A percentile compares a stretch with the other conserved stretches of the same genome.
Evolutionary conservation across 176 grass and related monocot genomes (phyloP).

Genomic region (Phyllostachys edulis): DNA sequence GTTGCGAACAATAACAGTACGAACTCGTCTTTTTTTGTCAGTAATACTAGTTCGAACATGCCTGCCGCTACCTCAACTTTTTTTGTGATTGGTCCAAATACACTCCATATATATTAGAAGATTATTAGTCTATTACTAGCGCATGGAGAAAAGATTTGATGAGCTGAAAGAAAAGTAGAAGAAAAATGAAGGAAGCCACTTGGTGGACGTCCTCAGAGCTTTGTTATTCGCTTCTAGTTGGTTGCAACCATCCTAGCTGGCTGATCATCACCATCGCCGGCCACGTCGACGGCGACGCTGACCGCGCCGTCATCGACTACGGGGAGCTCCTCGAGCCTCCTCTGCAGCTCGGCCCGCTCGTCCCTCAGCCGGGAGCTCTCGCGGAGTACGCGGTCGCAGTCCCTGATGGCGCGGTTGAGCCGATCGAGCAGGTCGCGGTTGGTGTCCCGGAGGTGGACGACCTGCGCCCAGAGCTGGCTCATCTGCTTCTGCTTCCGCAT

Average conservation of each 20-base stretch:
- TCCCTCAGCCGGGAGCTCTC: conserved; percentile 39
- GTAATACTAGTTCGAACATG: not conserved
- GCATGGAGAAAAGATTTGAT: not conserved
- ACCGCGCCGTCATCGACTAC: not conserved
- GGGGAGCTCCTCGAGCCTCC: conserved; percentile 38
- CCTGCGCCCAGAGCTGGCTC: conserved; percentile 56
- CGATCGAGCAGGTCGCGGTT: conserved; percentile 62
- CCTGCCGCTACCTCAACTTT: not conserved
- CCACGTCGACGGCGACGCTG: not conserved
- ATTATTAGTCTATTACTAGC: not conserved
- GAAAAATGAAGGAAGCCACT: conserved; percentile 11
- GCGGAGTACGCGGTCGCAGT: conserved; percentile 23
- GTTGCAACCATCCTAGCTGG: not conserved
- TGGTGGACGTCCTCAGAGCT: not conserved
- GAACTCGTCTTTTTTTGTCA: not conserved
- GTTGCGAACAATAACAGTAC: not conserved
- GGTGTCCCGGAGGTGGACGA: conserved; percentile 42
- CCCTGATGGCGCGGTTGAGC: conserved; percentile 56
- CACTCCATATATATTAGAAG: not conserved
- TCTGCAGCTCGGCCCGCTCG: conserved; percentile 43
- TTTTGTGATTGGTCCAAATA: not conserved
- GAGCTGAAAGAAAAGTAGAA: not conserved
- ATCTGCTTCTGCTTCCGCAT: conserved; percentile 74
- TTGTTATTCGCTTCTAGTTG: conserved; percentile 1
- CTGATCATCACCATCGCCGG: not conserved